Evolutionary conservation across 768 basidiomycete genomes (phyloP).

Genomic region (Boletus sp.): DNA sequence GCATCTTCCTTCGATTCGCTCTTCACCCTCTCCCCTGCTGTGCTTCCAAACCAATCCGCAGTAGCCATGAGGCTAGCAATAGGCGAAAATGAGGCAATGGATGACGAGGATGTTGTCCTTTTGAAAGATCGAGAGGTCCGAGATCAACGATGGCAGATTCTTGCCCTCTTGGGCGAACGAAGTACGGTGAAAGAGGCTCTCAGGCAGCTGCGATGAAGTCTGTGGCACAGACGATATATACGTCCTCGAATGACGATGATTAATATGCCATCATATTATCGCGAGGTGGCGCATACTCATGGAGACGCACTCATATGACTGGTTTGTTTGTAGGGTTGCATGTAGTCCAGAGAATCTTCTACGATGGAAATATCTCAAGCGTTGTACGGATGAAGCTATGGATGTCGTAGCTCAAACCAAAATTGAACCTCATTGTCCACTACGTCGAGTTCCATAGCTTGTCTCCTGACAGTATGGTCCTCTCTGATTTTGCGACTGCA

Average conservation of each 20-base stretch:
- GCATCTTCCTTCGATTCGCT: constrained; percentile 73
- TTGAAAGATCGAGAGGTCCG: constrained; percentile 63
- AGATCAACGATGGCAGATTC: constrained; percentile 75
- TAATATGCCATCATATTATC: not conserved
- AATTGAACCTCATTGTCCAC: not conserved
- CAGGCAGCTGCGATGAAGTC: constrained; percentile 35
- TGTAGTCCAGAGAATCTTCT: not conserved
- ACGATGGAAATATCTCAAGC: not conserved
- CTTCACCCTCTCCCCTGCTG: constrained; percentile 73
- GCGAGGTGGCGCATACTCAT: not conserved
- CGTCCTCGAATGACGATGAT: not conserved
- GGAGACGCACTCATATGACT: not conserved
- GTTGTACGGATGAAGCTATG: not conserved
- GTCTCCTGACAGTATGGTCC: too few relatives aligned
- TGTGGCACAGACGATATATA: not conserved
- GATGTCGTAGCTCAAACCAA: not conserved
- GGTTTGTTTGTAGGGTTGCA: not conserved
- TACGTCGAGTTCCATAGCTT: too few relatives aligned
- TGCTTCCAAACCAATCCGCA: constrained; percentile 77
- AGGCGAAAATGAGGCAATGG: constrained; percentile 46
- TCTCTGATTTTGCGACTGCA: not conserved
- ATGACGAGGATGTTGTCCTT: constrained; percentile 48
- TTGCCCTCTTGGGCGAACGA: constrained; percentile 70
- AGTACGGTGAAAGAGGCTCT: constrained; percentile 67
- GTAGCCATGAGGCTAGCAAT: constrained; percentile 69